phyloP scores from a whole-genome alignment of 495 filamentous ascomycete species.

The Tuber indicum region DNA sequence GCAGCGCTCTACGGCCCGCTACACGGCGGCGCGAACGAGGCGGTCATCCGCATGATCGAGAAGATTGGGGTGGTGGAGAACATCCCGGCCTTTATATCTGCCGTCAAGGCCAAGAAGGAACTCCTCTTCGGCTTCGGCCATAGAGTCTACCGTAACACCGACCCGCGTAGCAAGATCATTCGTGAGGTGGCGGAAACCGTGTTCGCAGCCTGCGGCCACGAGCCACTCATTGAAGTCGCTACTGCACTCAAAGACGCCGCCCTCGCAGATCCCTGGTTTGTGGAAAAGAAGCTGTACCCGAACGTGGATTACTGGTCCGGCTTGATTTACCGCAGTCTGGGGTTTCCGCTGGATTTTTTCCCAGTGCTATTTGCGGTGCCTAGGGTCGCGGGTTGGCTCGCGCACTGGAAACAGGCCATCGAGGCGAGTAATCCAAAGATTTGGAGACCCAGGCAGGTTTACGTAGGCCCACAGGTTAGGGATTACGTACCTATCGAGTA shows the following conservation, averaged over 20 bases:
- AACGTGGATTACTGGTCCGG: slow-evolving; percentile 57
- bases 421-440: slow-evolving; percentile 43
- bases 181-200: slow-evolving; percentile 47
- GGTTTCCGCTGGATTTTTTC: slow-evolving; percentile 46
- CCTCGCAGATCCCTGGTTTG: slow-evolving; percentile 51
- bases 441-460: slow-evolving; percentile 45
- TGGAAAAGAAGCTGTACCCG: slow-evolving; percentile 47
- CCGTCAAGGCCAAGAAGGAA: slow-evolving; percentile 50
- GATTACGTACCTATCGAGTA: slow-evolving; percentile 40
- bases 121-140: slow-evolving; percentile 59
- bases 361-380: slow-evolving; percentile 46
- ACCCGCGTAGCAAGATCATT: slow-evolving; percentile 51
- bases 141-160: slow-evolving; percentile 52
- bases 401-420: slow-evolving; percentile 45
- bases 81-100: slow-evolving; percentile 48
- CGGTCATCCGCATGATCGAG: slow-evolving; percentile 49
- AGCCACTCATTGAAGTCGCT: slow-evolving; percentile 50
- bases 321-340: slow-evolving; percentile 54
- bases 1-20: slow-evolving; percentile 52
- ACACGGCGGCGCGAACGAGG: slow-evolving; percentile 56
- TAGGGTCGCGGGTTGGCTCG: slow-evolving; percentile 44
- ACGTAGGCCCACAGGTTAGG: slow-evolving; percentile 42
- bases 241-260: slow-evolving; percentile 50
- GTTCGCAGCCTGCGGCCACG: slow-evolving; percentile 41
- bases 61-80: slow-evolving; percentile 48